phyloP scores from a whole-genome alignment of 2,329 filamentous ascomycete genomes.

The Dactylonectria estremocensis region DNA sequence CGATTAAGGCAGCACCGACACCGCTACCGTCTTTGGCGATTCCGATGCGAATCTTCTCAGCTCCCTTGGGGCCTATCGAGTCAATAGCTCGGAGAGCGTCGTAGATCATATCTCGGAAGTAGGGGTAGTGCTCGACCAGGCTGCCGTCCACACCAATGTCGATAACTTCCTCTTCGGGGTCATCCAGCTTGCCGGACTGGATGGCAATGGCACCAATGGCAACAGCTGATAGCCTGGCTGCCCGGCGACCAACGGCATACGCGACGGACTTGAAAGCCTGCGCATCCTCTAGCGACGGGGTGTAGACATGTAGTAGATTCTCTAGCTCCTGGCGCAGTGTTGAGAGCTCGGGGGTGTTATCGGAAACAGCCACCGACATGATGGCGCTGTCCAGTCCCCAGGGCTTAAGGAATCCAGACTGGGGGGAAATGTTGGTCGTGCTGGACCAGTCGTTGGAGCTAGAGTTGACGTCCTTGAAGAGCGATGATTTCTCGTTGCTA shows the following conservation, averaged over 20 bases:
- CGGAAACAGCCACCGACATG: constrained; percentile 88
- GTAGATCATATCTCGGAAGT: constrained; percentile 89
- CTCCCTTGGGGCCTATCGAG: constrained; percentile 83
- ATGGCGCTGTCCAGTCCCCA: constrained; percentile 96
- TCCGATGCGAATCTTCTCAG: constrained; percentile 91
- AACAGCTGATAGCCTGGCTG: constrained; percentile 89
- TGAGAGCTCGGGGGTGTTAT: constrained; percentile 80
- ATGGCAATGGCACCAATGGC: constrained; percentile 89
- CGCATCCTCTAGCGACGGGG: constrained; percentile 86
- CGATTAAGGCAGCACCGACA: constrained; percentile 90
- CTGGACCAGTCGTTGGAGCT: constrained; percentile 78
- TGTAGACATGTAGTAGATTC: constrained; percentile 81
- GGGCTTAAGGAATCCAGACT: constrained; percentile 79
- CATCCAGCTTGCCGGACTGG: constrained; percentile 79
- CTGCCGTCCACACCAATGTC: constrained; percentile 97
- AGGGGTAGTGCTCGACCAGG: constrained; percentile 95
- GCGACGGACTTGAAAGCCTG: constrained; percentile 89
- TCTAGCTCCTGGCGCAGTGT: constrained; percentile 85
- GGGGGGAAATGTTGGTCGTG: constrained; percentile 77
- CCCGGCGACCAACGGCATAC: constrained; percentile 87
- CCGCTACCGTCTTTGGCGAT: constrained; percentile 96
- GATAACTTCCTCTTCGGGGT: constrained; percentile 77
- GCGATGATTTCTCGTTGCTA: constrained; percentile 74
- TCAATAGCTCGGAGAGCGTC: constrained; percentile 84
- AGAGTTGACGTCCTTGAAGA: constrained; percentile 85